phyloP scores from a whole-genome alignment of 306 rosid species.

The Notholithocarpus densiflorus region DNA sequence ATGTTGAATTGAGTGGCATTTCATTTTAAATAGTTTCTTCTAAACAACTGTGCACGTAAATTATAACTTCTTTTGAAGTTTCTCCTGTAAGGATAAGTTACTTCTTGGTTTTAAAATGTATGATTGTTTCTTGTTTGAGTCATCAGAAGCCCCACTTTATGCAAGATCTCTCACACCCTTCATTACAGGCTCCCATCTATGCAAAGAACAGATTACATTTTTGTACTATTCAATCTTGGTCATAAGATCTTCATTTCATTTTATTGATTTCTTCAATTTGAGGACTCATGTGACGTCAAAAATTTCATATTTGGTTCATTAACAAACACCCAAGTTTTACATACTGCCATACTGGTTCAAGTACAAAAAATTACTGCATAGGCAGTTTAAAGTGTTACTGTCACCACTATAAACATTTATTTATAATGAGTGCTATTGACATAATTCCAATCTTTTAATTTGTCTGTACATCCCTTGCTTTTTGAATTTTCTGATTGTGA shows the following conservation, averaged over 20 bases:
- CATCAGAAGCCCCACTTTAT: not conserved
- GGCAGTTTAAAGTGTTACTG: not conserved
- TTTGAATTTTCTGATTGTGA: not conserved
- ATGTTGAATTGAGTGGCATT: not conserved
- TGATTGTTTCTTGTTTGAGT: not conserved
- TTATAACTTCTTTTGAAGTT: not conserved
- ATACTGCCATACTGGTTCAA: not conserved
- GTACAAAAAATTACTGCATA: not conserved
- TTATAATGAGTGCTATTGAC: too few species aligned
- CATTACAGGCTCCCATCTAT: too few species aligned
- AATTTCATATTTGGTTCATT: too few species aligned
- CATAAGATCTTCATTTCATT: too few species aligned
- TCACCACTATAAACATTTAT: not conserved
- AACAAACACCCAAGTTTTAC: too few species aligned
- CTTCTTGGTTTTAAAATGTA: not conserved
- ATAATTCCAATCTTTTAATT: not conserved
- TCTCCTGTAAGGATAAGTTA: not conserved
- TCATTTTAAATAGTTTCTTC: not conserved
- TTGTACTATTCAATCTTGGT: too few species aligned
- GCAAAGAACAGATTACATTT: too few species aligned
- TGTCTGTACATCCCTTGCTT: not conserved
- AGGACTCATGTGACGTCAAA: too few species aligned
- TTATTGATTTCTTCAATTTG: too few species aligned
- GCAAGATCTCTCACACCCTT: too few species aligned
- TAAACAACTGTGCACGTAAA: not conserved